Percentiles rank a stretch among this genome's conserved stretches.
These are phyloP conservation scores for Cenchrus americanus DNA, from an alignment of 176 grass and related monocot species.

Conservation along the genomic window DNA sequence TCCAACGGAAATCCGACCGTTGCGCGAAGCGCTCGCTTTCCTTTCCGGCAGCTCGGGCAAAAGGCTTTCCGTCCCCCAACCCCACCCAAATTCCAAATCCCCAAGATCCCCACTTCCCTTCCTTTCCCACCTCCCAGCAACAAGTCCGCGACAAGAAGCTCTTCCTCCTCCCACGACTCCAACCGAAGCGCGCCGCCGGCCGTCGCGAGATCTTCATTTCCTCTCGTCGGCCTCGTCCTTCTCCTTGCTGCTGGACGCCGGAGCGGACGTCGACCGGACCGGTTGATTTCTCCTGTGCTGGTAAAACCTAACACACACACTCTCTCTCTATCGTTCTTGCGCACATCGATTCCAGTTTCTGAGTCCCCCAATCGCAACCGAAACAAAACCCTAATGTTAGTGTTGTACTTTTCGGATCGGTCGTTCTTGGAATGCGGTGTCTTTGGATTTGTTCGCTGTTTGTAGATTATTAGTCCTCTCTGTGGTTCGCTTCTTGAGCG, in stretches of 20 bases:
- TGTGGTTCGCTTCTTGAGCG: slow-evolving; percentile 13
- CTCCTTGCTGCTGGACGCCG: not conserved
- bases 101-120: not conserved
- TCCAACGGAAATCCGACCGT: slow-evolving; percentile 49
- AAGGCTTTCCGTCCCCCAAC: not conserved
- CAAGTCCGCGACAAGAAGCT: not conserved
- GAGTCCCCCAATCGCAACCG: not conserved
- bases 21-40: not conserved
- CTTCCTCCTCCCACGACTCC: not conserved
- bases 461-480: not conserved
- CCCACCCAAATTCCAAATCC: not conserved
- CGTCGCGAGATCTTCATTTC: not conserved
- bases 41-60: not conserved
- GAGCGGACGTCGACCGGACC: not conserved
- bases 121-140: too few relatives aligned
- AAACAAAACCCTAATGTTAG: slow-evolving; percentile 28
- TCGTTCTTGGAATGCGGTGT: not conserved
- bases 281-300: not conserved
- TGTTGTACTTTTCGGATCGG: not conserved
- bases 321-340: too few relatives aligned
- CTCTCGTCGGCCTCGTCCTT: not conserved
- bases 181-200: not conserved
- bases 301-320: slow-evolving; percentile 19
- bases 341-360: not conserved
- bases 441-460: not conserved